These are phyloP conservation scores for Knufia fluminis DNA, from an alignment of 2,329 filamentous ascomycete species.

Conservation along the genomic window DNA sequence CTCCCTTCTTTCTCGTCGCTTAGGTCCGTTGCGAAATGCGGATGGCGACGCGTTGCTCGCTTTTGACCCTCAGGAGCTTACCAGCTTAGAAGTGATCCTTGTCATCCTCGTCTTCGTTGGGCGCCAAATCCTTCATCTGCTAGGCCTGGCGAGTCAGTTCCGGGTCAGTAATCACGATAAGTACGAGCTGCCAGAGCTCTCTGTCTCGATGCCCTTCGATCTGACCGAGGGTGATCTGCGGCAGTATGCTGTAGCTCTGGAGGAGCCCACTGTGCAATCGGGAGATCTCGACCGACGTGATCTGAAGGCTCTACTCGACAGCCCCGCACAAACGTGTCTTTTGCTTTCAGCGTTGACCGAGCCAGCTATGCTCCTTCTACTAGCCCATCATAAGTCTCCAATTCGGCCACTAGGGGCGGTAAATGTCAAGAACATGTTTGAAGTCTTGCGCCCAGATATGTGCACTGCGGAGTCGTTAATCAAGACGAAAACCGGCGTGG, in stretches of 20 bases:
- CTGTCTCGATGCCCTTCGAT: slow-evolving; percentile 5
- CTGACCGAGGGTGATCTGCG: slow-evolving; percentile 1
- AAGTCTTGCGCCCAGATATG: slow-evolving; percentile 12
- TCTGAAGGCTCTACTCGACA: too few relatives aligned
- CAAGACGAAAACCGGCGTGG: not conserved
- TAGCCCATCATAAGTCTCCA: slow-evolving; percentile 8
- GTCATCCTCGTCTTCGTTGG: slow-evolving; percentile 3
- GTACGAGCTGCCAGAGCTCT: not conserved
- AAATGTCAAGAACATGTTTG: slow-evolving; percentile 15
- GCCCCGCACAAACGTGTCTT: not conserved
- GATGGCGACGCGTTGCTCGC: not conserved
- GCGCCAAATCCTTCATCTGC: not conserved
- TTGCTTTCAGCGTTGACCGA: slow-evolving; percentile 15
- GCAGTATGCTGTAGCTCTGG: not conserved
- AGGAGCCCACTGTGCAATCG: not conserved
- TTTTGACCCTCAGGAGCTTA: slow-evolving; percentile 5
- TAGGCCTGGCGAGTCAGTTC: not conserved
- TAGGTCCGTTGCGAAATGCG: not conserved
- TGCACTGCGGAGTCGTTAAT: slow-evolving; percentile 1
- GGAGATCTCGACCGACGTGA: too few relatives aligned
- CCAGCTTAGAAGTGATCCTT: not conserved
- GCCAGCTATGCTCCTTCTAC: slow-evolving; percentile 16
- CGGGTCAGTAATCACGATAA: not conserved
- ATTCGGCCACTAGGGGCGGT: slow-evolving; percentile 13
- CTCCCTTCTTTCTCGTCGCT: not conserved